phyloP scores from a whole-genome alignment of 2,329 filamentous ascomycete genomes.

The Trichoderma sp. region DNA sequence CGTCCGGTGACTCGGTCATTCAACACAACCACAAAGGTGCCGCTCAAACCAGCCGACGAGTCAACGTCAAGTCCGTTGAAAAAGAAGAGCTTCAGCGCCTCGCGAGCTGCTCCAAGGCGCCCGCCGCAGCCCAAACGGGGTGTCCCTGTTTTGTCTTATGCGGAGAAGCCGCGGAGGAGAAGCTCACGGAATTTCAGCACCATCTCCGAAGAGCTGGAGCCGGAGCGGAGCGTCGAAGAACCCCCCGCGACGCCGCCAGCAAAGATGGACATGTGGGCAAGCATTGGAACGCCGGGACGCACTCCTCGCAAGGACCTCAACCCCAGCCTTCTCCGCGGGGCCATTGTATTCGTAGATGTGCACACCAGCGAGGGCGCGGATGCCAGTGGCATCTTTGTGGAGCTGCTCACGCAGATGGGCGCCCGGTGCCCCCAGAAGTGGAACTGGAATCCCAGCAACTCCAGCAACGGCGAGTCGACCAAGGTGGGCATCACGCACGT shows the following conservation, averaged over 20 bases:
- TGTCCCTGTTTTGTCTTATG: slow-evolving; percentile 53
- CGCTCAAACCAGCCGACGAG: slow-evolving; percentile 65
- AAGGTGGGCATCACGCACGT: slow-evolving; percentile 82
- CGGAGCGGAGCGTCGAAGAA: slow-evolving; percentile 26
- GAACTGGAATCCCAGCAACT: slow-evolving; percentile 62
- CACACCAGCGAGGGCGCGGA: slow-evolving; percentile 78
- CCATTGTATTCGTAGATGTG: slow-evolving; percentile 79
- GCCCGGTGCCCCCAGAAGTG: slow-evolving; percentile 74
- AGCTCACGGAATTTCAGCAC: slow-evolving; percentile 18
- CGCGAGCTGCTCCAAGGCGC: slow-evolving; percentile 44
- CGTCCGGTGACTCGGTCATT: slow-evolving; percentile 50
- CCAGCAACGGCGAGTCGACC: slow-evolving; percentile 35
- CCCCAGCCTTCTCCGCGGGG: slow-evolving; percentile 59
- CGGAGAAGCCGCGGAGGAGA: slow-evolving; percentile 40
- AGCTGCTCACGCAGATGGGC: slow-evolving; percentile 76
- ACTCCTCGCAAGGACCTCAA: slow-evolving; percentile 55
- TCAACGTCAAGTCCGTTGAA: slow-evolving; percentile 48
- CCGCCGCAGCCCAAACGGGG: slow-evolving; percentile 44
- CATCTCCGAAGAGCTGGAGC: slow-evolving; percentile 20
- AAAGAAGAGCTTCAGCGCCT: slow-evolving; percentile 50
- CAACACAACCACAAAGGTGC: slow-evolving; percentile 74
- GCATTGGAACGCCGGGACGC: slow-evolving; percentile 52
- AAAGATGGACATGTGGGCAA: slow-evolving; percentile 53
- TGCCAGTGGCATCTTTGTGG: slow-evolving; percentile 75
- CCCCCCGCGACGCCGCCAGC: slow-evolving; percentile 40